phyloP scores from a whole-genome alignment of 1,284 basidiomycete genomes.

The Xerocomus tenax region DNA sequence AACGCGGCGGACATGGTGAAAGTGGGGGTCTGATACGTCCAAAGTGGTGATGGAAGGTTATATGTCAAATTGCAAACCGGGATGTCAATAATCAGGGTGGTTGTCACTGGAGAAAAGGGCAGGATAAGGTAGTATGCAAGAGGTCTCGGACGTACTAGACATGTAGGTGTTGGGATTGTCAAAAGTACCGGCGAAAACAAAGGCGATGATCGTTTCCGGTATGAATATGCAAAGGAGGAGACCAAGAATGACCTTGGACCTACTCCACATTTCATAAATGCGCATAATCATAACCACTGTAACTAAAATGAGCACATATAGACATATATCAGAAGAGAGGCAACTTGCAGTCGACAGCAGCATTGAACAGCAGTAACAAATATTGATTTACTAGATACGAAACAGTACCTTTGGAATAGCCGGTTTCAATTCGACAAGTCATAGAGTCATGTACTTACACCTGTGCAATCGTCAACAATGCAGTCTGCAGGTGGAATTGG shows the following conservation, averaged over 20 bases:
- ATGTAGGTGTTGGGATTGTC: neutral
- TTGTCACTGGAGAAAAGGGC: neutral
- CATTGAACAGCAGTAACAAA: neutral
- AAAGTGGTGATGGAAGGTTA: neutral
- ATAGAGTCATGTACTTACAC: neutral
- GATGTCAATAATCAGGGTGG: neutral
- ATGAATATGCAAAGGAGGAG: neutral
- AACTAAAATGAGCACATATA: neutral
- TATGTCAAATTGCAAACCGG: neutral
- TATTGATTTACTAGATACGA: neutral
- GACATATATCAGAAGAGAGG: fast-evolving
- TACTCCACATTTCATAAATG: slow-evolving; percentile 14
- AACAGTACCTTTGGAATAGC: slow-evolving; percentile 2
- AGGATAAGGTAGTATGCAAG: no score
- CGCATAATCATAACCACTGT: slow-evolving; percentile 19
- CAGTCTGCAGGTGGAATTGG: neutral
- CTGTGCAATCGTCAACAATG: neutral
- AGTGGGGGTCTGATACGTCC: neutral
- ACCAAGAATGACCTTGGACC: slow-evolving; percentile 7
- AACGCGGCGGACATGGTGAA: neutral
- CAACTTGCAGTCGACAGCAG: slow-evolving; percentile 11
- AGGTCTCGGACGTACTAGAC: neutral
- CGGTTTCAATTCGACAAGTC: neutral
- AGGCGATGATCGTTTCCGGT: neutral
- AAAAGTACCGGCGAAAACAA: neutral